Conservation (phyloP, 2,329 filamentous ascomycete species). For the Alternaria conjuncta region DNA sequence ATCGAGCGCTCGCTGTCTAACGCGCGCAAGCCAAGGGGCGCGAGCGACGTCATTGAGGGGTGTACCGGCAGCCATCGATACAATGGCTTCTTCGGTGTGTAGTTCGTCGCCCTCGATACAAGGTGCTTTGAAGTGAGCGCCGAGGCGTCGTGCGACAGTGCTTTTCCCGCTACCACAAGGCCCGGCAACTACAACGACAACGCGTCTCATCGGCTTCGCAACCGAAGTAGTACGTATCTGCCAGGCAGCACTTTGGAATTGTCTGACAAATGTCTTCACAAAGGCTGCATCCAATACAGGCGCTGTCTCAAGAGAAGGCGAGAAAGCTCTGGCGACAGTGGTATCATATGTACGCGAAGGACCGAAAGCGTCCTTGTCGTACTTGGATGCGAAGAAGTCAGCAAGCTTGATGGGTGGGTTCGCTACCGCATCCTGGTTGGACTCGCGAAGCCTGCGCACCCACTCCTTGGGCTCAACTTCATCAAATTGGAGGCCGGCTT, state of each 20-base stretch:
- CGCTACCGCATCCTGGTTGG: constrained; percentile 55
- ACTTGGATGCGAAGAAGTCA: constrained; percentile 62
- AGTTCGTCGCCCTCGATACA: constrained; percentile 53
- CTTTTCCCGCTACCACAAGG: constrained; percentile 54
- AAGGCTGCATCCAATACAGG: constrained; percentile 19
- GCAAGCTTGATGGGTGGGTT: constrained; percentile 63
- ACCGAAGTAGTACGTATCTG: background rate
- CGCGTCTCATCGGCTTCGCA: constrained; percentile 19
- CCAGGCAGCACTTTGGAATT: constrained; percentile 29
- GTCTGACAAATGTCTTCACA: constrained; percentile 26
- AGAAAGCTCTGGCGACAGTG: constrained; percentile 16
- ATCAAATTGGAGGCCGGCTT: constrained; percentile 47
- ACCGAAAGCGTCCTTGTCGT: constrained; percentile 45
- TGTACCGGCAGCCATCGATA: constrained; percentile 40
- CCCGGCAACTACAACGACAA: constrained; percentile 48
- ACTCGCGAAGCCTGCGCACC: constrained; percentile 46
- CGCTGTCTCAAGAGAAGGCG: constrained; percentile 22
- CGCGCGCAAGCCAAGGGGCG: background rate
- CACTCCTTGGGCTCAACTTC: constrained; percentile 33
- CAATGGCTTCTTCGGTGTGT: constrained; percentile 42
- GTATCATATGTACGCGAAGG: constrained; percentile 26
- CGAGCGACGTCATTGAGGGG: constrained; percentile 26
- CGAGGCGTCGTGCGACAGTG: constrained; percentile 45
- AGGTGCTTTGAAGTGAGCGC: constrained; percentile 34
- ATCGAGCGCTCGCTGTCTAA: background rate